Evolutionary conservation across 257 asterid species (phyloP), one percentile per base, ranked within the genome.

Genomic region (Solanum acaule): DNA sequence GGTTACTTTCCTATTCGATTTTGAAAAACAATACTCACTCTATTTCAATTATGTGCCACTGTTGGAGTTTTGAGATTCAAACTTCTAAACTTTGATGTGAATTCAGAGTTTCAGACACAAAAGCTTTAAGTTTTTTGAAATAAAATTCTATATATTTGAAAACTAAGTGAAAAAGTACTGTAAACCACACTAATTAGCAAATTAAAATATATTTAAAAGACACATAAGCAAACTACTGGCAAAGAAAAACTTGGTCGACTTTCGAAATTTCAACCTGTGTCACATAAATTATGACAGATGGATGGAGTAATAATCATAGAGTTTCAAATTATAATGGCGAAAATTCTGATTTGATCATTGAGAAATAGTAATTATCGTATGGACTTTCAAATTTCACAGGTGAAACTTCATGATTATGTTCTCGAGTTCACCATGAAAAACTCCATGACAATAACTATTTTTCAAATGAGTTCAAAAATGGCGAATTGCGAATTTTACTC

Each of bases 221-320:
- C 1, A 49, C 22, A 49, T 63, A 65, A 65, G 33, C 3, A n/a
- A 65, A n/a, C 1, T 11, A 65, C 1, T 2, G 0, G 0, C 4
- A n/a, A 63, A 12, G 2, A n/a, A n/a, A 65, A 65, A 23, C 8
- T 65, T 63, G 31, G 15, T 2, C 3, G 31, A 0, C 7, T 10
- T 3, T 63, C 6, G 2, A 63, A n/a, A 63, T 63, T 61, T n/a
- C 2, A 63, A 10, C 16, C 8, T 0, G 4, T 10, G 71, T 0
- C 1, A 23, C 3, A 23, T 23, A 23, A 61, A 61, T 9, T 61
- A 61, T 13, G 12, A 9, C 6, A 61, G 0, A 59, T 9, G 8
- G 7, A 9, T n/a, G n/a, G n/a, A 22, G 4, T 63, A 23, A 63
- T 63, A 4, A 23, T 63, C 3, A 4, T 1, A 15, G 6, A 61